Evolutionary conservation across 139 green algal genomes (phyloP).

Genomic region (Pycnococcus provasolii): DNA sequence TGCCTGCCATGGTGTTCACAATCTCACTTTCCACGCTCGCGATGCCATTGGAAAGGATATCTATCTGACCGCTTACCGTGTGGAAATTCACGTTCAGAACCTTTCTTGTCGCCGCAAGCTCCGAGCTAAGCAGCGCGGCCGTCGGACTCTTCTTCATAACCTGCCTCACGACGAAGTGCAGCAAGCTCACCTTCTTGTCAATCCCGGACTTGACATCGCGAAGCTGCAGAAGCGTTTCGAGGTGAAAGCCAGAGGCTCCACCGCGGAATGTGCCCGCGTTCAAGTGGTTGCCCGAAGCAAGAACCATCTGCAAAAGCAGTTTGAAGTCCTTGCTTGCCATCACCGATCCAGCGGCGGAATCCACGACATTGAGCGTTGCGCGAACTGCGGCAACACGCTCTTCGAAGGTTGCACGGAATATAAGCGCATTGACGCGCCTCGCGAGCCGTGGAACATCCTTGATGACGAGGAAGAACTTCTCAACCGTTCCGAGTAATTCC

Average conservation of each 20-base stretch:
- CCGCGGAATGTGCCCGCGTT: constrained; percentile 49
- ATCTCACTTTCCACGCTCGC: no score
- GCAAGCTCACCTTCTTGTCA: constrained; percentile 54
- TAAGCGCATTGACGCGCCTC: constrained; percentile 51
- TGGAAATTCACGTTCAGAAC: constrained; percentile 7
- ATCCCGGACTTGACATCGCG: constrained; percentile 46
- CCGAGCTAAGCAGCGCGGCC: constrained; percentile 9
- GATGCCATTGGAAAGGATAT: no score
- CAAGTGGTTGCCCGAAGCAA: constrained; percentile 55
- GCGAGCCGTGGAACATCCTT: constrained; percentile 57
- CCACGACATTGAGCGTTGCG: background rate
- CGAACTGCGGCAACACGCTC: background rate
- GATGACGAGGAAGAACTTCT: constrained; percentile 69
- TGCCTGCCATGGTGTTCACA: no score
- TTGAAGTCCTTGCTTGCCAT: constrained; percentile 16
- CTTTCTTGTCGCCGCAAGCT: constrained; percentile 16
- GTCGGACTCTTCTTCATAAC: constrained; percentile 24
- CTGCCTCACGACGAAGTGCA: constrained; percentile 59
- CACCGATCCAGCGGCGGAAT: background rate
- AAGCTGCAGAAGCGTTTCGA: constrained; percentile 45
- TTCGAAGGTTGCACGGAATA: constrained; percentile 35
- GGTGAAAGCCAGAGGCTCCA: constrained; percentile 44
- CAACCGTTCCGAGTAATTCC: constrained; percentile 51
- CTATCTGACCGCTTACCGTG: no score
- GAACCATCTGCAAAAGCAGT: constrained; percentile 39